Evolutionary conservation across 805 yeast species (phyloP), one percentile per base, ranked within the genome.

Genomic region (Saccharomycopsis javanensis): DNA sequence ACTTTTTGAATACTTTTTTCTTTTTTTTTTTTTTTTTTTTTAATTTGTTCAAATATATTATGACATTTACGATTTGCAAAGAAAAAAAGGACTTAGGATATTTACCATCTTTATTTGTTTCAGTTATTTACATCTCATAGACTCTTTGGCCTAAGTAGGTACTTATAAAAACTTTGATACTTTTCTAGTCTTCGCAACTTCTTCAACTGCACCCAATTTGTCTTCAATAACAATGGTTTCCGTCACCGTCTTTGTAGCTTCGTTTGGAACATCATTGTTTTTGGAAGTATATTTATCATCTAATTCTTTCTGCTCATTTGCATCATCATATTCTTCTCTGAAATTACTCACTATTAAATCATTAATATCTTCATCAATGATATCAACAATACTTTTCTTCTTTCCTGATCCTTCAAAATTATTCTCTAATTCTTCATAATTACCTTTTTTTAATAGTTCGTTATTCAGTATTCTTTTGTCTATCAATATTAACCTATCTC

Each of bases 171-270:
- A 75, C 59, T 67, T 71, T 10, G 68, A 61, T 1, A 74, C 67
- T 48, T 66, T 66, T 5, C 71, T 71, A n/a, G 67, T 70, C 54
- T 67, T 68, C 1, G 77, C 77, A 5, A 72, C 71, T 6, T 66
- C 69, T 8, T 65, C 67, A 30, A 71, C 65, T 15, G 72, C 75
- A 15, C 78, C 78, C 1, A 77, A 75, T 1, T 59, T 66, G 35
- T 71, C 73, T 16, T 72, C 73, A 13, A 74, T 68, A 4, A 71
- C 58, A 58, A 61, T 59, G 5, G 58, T 63, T 25, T 64, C 62
- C 11, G 60, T 13, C 56, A 15, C 3, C 61, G 55, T 25, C 57
- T 63, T 55, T 66, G 62, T 54, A 1, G 63, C 61, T 23, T 66
- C 64, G 25, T 62, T 69, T n/a, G 38, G 18, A 3, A 50, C n/a